Conservation (phyloP, 805 yeast genomes). For the Priceomyces haplophilus region DNA sequence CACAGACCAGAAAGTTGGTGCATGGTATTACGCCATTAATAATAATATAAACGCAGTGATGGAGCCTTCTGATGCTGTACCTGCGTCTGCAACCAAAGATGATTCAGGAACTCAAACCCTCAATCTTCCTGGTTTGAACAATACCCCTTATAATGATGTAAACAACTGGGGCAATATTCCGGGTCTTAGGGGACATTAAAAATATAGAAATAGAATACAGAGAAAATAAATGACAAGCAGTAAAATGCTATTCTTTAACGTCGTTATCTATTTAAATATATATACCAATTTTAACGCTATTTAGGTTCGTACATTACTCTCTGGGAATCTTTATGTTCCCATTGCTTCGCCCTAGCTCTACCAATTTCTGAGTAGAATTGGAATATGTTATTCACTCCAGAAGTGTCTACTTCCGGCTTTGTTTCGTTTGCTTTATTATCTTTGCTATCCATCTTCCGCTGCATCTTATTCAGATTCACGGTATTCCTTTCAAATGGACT, state of each 20-base stretch:
- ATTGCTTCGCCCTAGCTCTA: slow-evolving; percentile 19
- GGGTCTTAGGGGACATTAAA: slow-evolving; percentile 16
- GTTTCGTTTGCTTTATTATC: slow-evolving; percentile 2
- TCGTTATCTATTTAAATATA: not conserved
- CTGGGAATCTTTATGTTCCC: slow-evolving; percentile 23
- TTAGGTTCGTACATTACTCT: slow-evolving; percentile 19
- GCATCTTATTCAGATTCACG: not conserved
- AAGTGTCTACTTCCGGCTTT: slow-evolving; percentile 2
- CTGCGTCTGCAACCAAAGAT: slow-evolving; percentile 1
- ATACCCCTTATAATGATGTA: slow-evolving; percentile 11
- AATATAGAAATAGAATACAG: not conserved
- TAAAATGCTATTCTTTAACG: not conserved
- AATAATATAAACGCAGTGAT: slow-evolving; percentile 43
- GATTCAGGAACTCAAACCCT: slow-evolving; percentile 7
- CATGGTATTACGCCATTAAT: slow-evolving; percentile 47
- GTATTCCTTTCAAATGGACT: slow-evolving; percentile 4
- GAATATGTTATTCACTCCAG: slow-evolving; percentile 11
- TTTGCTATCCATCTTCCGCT: not conserved
- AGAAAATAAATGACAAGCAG: not conserved
- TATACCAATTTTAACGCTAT: not conserved
- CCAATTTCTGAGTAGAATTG: slow-evolving; percentile 28
- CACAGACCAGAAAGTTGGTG: slow-evolving; percentile 50
- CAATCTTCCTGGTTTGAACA: slow-evolving; percentile 26
- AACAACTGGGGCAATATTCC: slow-evolving; percentile 14
- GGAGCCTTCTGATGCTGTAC: slow-evolving; percentile 16